Percentiles rank a stretch among this genome's conserved stretches.
These are phyloP conservation scores for Caulochytrium protostelioides DNA, from an alignment of 371 early-diverging fungal species.

Conservation along the genomic window DNA sequence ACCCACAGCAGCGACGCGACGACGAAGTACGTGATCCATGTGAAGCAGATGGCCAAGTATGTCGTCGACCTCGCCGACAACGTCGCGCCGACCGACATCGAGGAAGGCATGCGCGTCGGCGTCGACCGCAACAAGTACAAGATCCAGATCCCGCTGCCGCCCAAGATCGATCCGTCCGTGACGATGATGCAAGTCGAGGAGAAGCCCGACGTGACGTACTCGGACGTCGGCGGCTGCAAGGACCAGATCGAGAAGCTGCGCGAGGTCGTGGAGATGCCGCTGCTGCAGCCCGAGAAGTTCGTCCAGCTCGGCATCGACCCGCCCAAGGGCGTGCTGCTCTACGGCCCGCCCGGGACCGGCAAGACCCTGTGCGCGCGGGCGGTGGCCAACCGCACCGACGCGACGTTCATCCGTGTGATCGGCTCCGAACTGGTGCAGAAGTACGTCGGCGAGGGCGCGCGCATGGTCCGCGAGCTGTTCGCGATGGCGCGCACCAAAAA, in stretches of 20 bases:
- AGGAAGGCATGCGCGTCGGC: slow-evolving; percentile 98
- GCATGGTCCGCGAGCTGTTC: slow-evolving; percentile 99
- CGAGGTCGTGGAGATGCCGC: slow-evolving; percentile 98
- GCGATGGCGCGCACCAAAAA: slow-evolving; percentile 97
- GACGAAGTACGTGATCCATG: slow-evolving; percentile 96
- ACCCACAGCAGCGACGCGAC: too few species aligned
- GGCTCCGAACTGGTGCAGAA: slow-evolving; percentile 99
- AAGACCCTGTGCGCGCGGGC: slow-evolving; percentile 99
- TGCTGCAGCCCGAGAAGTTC: slow-evolving; percentile 87
- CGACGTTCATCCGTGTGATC: slow-evolving; percentile 98
- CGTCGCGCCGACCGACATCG: slow-evolving; percentile 93
- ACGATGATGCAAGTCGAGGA: slow-evolving; percentile 99
- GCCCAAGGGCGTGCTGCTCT: slow-evolving; percentile 96
- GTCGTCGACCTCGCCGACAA: slow-evolving; percentile 93
- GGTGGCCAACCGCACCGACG: slow-evolving; percentile 98
- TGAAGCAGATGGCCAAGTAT: slow-evolving; percentile 99
- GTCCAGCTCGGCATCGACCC: slow-evolving; percentile 89
- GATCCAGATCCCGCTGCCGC: slow-evolving; percentile 97
- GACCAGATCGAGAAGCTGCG: slow-evolving; percentile 99
- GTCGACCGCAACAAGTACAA: slow-evolving; percentile 98
- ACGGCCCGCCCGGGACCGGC: slow-evolving; percentile 99
- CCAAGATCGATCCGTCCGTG: slow-evolving; percentile 98
- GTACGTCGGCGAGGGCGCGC: slow-evolving; percentile 97
- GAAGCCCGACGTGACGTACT: slow-evolving; percentile 98
- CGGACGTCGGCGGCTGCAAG: slow-evolving; percentile 98